A percentile compares a stretch with the other conserved stretches of the same genome.
phyloP scores from a whole-genome alignment of 1,139 yeast genomes.

The Hansenula lynferdii region DNA sequence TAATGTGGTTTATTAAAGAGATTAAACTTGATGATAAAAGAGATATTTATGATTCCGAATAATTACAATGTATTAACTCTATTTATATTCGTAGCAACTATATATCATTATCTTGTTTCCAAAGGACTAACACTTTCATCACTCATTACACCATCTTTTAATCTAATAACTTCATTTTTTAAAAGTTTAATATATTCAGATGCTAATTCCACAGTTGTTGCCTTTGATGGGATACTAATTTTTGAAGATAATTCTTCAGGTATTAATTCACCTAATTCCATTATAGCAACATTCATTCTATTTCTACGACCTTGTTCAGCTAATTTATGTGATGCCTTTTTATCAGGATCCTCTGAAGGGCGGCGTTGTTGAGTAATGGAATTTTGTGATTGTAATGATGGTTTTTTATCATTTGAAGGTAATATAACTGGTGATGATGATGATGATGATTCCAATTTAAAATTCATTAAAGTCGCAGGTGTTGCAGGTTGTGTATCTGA shows the following conservation, averaged over 20 bases:
- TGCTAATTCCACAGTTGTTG: constrained; percentile 92
- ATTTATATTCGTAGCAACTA: too few relatives aligned
- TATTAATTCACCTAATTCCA: constrained; percentile 63
- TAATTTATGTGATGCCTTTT: constrained; percentile 80
- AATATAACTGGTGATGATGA: constrained; percentile 17
- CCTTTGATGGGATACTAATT: constrained; percentile 71
- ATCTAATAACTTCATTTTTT: background rate
- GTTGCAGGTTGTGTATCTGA: constrained; percentile 33
- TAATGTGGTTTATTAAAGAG: constrained; percentile 22
- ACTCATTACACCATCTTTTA: background rate
- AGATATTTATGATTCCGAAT: constrained; percentile 13
- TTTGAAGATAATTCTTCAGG: constrained; percentile 60
- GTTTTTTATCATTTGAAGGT: constrained; percentile 12
- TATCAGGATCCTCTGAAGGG: constrained; percentile 23
- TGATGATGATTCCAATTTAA: constrained; percentile 17
- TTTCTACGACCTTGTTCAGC: constrained; percentile 97
- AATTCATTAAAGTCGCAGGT: constrained; percentile 39
- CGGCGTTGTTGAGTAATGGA: background rate
- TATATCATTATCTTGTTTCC: background rate
- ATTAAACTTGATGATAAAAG: constrained; percentile 13
- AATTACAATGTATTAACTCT: background rate
- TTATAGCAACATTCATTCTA: constrained; percentile 82
- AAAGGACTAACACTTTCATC: constrained; percentile 1
- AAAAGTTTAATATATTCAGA: constrained; percentile 16
- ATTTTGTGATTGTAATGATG: constrained; percentile 5